These are phyloP conservation scores for Allantophomopsis cytisporea DNA, from an alignment of 2,329 filamentous ascomycete species.

Conservation along the genomic window DNA sequence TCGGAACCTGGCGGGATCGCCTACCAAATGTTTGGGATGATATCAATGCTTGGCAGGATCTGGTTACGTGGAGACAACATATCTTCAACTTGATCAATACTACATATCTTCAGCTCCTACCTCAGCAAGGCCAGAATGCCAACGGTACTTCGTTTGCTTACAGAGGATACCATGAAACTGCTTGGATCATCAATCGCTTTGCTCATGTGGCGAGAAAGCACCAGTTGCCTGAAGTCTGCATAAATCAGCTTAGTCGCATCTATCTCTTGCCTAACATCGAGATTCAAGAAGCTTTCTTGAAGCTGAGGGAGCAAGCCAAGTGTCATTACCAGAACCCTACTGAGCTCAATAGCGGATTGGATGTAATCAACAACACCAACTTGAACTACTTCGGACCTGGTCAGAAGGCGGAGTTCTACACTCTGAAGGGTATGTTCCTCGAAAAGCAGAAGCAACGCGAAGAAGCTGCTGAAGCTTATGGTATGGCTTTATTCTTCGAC, in stretches of 20 bases:
- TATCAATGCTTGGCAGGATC: conserved; percentile 97
- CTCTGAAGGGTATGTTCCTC: conserved; percentile 97
- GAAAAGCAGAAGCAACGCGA: conserved; percentile 84
- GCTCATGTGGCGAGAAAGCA: conserved; percentile 97
- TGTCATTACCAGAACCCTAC: conserved; percentile 95
- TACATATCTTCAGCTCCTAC: conserved; percentile 78
- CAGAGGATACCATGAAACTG: conserved; percentile 93
- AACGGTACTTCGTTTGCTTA: conserved; percentile 92
- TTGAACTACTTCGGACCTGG: conserved; percentile 93
- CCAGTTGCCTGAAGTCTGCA: conserved; percentile 91
- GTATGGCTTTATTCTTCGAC: conserved; percentile 90
- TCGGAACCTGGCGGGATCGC: conserved; percentile 90
- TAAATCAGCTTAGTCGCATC: conserved; percentile 90
- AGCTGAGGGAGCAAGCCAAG: conserved; percentile 95
- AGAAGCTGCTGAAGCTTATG: conserved; percentile 88
- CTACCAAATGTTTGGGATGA: conserved; percentile 98
- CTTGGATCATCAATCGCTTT: conserved; percentile 99
- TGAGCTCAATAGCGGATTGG: conserved; percentile 81
- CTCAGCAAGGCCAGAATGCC: conserved; percentile 65
- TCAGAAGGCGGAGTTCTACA: conserved; percentile 98
- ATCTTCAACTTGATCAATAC: conserved; percentile 96
- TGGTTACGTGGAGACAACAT: conserved; percentile 99
- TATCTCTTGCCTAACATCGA: conserved; percentile 99
- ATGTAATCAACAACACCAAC: conserved; percentile 99
- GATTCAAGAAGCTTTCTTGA: conserved; percentile 97